Conservation (phyloP, 495 filamentous ascomycete genomes). For the Chaetomidium leptoderma region DNA sequence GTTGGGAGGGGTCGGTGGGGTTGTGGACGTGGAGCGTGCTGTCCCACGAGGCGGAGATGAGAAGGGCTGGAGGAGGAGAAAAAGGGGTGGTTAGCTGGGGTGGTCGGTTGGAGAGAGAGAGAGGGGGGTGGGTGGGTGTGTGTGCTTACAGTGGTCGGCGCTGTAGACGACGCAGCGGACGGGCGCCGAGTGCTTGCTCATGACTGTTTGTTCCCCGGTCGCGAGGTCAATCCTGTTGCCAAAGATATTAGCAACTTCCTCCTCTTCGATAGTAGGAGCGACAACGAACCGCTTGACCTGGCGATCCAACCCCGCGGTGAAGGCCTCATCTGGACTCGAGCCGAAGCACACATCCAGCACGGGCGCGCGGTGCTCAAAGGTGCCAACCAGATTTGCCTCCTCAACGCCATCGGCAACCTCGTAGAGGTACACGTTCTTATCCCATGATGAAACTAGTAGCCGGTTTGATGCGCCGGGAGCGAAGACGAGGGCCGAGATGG, state of each 20-base stretch:
- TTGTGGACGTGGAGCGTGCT: conserved; percentile 79
- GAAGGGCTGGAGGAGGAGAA: conserved; percentile 42
- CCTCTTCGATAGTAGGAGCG: not conserved
- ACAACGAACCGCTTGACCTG: conserved; percentile 64
- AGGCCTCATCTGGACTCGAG: conserved; percentile 71
- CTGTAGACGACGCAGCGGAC: conserved; percentile 83
- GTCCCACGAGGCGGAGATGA: conserved; percentile 94
- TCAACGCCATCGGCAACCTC: conserved; percentile 56
- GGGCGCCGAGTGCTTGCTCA: conserved; percentile 72
- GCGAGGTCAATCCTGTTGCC: conserved; percentile 62
- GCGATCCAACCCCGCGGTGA: conserved; percentile 79
- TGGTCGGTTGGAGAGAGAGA: not conserved
- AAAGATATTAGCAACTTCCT: not conserved
- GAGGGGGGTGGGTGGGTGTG: not conserved
- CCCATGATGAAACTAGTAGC: conserved; percentile 91
- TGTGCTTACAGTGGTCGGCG: conserved; percentile 57
- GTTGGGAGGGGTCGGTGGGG: conserved; percentile 37
- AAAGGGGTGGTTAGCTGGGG: conserved; percentile 16
- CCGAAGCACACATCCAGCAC: conserved; percentile 92
- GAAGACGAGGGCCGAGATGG: conserved; percentile 81
- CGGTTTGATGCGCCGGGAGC: conserved; percentile 62
- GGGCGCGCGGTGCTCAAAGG: conserved; percentile 77
- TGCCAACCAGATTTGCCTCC: conserved; percentile 58
- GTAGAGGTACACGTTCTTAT: conserved; percentile 87
- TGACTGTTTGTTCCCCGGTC: conserved; percentile 63